Evolutionary conservation across 1,139 yeast genomes (phyloP).

Genomic region (Candida tunisiensis): DNA sequence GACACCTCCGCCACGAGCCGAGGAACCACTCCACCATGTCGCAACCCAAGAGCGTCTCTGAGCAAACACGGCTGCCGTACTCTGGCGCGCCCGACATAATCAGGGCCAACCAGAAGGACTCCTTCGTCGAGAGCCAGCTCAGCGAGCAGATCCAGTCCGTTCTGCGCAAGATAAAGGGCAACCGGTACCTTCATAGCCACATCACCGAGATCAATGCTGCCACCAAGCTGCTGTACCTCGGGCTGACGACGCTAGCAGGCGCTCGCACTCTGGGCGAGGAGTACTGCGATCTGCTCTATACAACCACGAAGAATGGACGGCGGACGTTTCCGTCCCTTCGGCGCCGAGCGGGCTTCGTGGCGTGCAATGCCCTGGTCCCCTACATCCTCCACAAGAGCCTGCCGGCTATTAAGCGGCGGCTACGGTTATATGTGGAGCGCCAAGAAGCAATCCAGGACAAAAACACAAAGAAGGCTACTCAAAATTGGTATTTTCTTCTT

Average conservation of each 20-base stretch:
- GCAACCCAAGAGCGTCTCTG: no score
- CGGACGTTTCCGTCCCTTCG: constrained; percentile 21
- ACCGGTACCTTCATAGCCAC: constrained; percentile 47
- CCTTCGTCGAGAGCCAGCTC: constrained; percentile 44
- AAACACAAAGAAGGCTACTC: background rate
- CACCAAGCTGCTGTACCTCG: constrained; percentile 44
- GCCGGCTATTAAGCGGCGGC: constrained; percentile 2
- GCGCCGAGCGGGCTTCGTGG: constrained; percentile 16
- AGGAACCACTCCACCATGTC: no score
- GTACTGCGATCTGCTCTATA: constrained; percentile 72
- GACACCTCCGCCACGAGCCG: no score
- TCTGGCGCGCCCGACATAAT: no score
- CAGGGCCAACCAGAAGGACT: constrained; percentile 80
- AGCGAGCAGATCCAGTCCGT: constrained; percentile 39
- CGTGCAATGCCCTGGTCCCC: constrained; percentile 13
- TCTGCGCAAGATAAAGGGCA: constrained; percentile 39
- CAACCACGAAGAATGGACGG: constrained; percentile 30
- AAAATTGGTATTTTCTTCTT: no score
- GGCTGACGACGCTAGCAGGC: constrained; percentile 57
- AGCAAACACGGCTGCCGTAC: no score
- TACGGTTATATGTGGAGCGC: background rate
- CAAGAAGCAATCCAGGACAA: background rate
- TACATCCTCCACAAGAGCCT: constrained; percentile 6
- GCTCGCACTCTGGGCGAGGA: constrained; percentile 87
- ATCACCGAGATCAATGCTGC: constrained; percentile 44